phyloP scores from a whole-genome alignment of 2,329 filamentous ascomycete genomes.

The Venturia effusa region DNA sequence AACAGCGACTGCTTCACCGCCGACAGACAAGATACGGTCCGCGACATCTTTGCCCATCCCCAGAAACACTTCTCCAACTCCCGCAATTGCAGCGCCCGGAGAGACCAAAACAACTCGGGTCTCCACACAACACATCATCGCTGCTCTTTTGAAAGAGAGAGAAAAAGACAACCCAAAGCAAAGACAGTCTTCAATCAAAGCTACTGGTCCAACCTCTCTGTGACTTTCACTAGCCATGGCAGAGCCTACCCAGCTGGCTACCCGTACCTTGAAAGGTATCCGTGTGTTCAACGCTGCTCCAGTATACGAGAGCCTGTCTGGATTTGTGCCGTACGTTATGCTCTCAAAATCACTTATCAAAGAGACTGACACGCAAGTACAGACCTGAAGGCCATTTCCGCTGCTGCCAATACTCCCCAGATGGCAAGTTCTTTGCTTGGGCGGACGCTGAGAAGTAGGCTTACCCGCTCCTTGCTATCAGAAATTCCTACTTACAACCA shows the following conservation, averaged over 20 bases:
- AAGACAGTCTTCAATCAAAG: background rate
- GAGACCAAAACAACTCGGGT: background rate
- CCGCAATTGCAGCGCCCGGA: background rate
- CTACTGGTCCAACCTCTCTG: background rate
- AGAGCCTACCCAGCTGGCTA: constrained; percentile 87
- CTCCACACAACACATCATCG: background rate
- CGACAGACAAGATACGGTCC: background rate
- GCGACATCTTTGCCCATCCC: background rate
- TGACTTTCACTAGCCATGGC: constrained; percentile 90
- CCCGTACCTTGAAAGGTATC: constrained; percentile 93
- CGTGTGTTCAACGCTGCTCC: constrained; percentile 87
- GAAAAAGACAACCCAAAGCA: background rate
- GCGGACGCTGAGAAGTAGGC: constrained; percentile 65
- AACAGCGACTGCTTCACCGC: background rate
- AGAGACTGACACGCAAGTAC: constrained; percentile 9
- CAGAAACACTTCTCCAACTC: background rate
- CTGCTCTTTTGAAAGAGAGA: too few relatives aligned
- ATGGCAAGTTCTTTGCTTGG: constrained; percentile 93
- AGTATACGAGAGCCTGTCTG: constrained; percentile 72
- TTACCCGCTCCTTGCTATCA: background rate
- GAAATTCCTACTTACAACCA: constrained; percentile 14
- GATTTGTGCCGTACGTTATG: constrained; percentile 50
- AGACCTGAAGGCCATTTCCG: constrained; percentile 90
- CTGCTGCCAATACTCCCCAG: constrained; percentile 90
- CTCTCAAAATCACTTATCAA: too few relatives aligned